phyloP scores from a whole-genome alignment of 495 filamentous ascomycete species.

The Penicillium herquei region DNA sequence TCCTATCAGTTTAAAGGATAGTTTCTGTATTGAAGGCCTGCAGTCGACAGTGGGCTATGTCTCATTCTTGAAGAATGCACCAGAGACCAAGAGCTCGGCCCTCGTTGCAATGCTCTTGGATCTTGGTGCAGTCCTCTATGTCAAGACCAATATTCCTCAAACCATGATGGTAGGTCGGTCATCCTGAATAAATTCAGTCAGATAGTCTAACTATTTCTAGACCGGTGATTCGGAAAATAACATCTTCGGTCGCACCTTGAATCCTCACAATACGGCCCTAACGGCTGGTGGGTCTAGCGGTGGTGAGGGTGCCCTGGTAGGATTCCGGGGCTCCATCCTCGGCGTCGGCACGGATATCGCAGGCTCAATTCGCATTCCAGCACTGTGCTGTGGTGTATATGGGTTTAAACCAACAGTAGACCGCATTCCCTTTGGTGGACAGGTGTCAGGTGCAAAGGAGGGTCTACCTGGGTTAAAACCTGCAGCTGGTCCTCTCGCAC shows the following conservation, averaged over 20 bases:
- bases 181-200: conserved; percentile 42
- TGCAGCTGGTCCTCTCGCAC: conserved; percentile 53
- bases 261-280: conserved; percentile 31
- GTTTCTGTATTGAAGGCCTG: conserved; percentile 53
- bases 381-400: conserved; percentile 59
- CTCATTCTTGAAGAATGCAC: conserved; percentile 10
- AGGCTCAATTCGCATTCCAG: conserved; percentile 59
- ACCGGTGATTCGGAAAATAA: conserved; percentile 58
- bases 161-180: conserved; percentile 25
- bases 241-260: conserved; percentile 27
- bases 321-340: conserved; percentile 32
- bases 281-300: conserved; percentile 43
- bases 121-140: conserved; percentile 48
- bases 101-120: conserved; percentile 15
- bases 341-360: conserved; percentile 45
- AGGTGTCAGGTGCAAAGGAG: conserved; percentile 11
- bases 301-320: conserved; percentile 41
- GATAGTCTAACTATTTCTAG: conserved; percentile 13
- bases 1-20: conserved; percentile 62
- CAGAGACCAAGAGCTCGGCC: conserved; percentile 9
- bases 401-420: conserved; percentile 58
- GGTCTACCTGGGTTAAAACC: conserved; percentile 15
- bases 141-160: conserved; percentile 55
- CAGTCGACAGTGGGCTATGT: conserved; percentile 16
- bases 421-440: conserved; percentile 49